phyloP scores from a whole-genome alignment of 305 asterid species.

The Stenogyne calaminthoides region DNA sequence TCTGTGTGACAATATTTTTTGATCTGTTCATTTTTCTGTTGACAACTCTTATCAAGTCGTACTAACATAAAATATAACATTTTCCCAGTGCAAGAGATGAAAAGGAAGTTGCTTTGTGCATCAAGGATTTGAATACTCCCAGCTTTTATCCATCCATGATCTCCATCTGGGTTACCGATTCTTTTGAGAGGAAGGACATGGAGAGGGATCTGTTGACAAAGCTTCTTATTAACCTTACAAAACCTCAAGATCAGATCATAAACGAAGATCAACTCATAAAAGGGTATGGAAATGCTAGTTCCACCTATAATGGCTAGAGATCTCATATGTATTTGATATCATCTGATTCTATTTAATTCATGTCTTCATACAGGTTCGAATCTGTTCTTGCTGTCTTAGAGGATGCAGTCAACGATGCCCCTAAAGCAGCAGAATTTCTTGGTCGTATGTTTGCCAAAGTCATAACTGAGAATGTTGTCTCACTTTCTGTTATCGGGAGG shows the following conservation, averaged over 20 bases:
- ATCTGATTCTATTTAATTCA: neutral
- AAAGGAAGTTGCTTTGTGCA: slow-evolving; percentile 61
- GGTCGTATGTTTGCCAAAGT: slow-evolving; percentile 54
- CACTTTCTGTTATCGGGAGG: slow-evolving; percentile 48
- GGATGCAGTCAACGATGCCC: slow-evolving; percentile 68
- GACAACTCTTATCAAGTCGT: neutral
- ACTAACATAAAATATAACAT: slow-evolving; percentile 11
- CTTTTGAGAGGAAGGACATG: slow-evolving; percentile 66
- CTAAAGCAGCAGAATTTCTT: slow-evolving; percentile 60
- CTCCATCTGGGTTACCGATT: slow-evolving; percentile 62
- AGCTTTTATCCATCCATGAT: slow-evolving; percentile 62
- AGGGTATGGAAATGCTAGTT: slow-evolving; percentile 47
- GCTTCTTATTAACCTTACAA: slow-evolving; percentile 56
- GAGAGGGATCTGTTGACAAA: slow-evolving; percentile 59
- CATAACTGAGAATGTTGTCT: slow-evolving; percentile 40
- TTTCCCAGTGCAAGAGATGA: slow-evolving; percentile 58
- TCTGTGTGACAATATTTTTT: neutral
- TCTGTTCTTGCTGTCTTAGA: slow-evolving; percentile 55
- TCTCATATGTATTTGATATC: neutral
- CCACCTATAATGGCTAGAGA: neutral
- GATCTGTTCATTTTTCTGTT: neutral
- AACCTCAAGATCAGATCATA: slow-evolving; percentile 43
- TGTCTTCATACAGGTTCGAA: slow-evolving; percentile 51
- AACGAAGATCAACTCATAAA: slow-evolving; percentile 54
- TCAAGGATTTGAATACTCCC: slow-evolving; percentile 66